A percentile compares a stretch with the other conserved stretches of the same genome.
Conservation (phyloP, 305 asterid species). For the Solanum hybrid region DNA sequence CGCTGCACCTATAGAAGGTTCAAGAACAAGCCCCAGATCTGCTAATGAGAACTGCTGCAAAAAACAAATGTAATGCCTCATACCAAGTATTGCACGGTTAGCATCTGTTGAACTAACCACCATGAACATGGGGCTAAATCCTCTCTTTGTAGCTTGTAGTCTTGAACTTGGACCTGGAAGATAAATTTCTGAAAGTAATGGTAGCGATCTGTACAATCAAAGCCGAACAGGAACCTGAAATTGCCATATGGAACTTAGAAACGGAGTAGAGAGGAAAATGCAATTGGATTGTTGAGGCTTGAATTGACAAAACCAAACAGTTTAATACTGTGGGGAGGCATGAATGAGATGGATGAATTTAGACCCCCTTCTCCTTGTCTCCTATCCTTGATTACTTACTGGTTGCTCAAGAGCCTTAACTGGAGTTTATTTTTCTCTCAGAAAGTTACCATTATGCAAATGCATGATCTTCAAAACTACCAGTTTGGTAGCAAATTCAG, state of each 20-base stretch:
- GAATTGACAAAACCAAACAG: neutral
- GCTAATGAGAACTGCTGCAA: neutral
- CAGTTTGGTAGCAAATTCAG: neutral
- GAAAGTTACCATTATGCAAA: neutral
- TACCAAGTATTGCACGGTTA: neutral
- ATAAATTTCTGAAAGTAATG: neutral
- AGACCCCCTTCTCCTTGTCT: neutral
- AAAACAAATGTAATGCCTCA: neutral
- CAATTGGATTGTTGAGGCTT: neutral
- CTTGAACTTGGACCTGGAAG: neutral
- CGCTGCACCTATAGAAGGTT: neutral
- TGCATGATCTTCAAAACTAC: conserved; percentile 1
- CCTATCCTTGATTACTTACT: neutral
- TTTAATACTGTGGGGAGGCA: neutral
- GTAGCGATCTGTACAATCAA: neutral
- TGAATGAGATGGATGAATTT: neutral
- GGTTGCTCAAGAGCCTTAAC: neutral
- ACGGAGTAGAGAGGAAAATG: neutral
- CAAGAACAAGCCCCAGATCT: neutral
- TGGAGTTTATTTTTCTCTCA: neutral
- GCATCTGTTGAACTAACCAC: neutral
- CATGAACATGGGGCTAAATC: neutral
- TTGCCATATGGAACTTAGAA: neutral
- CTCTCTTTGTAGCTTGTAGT: neutral
- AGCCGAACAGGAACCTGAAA: neutral